phyloP scores from a whole-genome alignment of 2,329 filamentous ascomycete genomes.

The Epichloe sylvatica region DNA sequence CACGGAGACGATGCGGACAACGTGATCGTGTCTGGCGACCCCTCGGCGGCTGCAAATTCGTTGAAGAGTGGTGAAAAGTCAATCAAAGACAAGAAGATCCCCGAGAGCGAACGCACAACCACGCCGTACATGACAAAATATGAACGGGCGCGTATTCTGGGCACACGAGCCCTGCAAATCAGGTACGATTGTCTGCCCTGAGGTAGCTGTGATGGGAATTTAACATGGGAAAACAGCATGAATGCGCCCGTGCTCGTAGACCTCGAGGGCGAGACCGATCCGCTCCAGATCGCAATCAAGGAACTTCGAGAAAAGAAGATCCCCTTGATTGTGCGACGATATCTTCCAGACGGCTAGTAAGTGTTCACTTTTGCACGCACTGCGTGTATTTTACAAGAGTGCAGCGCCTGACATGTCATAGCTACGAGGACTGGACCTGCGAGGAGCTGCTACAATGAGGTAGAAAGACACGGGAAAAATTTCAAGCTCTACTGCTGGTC shows the following conservation, averaged over 20 bases:
- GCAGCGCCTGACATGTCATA: slow-evolving; percentile 22
- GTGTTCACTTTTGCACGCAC: slow-evolving; percentile 23
- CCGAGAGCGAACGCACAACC: slow-evolving; percentile 74
- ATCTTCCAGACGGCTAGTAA: slow-evolving; percentile 92
- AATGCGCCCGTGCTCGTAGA: slow-evolving; percentile 95
- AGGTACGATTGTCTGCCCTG: slow-evolving; percentile 50
- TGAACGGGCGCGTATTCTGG: slow-evolving; percentile 83
- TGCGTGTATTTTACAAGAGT: neutral
- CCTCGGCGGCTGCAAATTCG: slow-evolving; percentile 42
- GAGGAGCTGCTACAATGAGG: slow-evolving; percentile 68
- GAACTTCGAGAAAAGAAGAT: slow-evolving; percentile 98
- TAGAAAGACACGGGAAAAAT: neutral
- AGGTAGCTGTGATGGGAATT: slow-evolving; percentile 5
- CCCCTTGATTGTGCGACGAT: slow-evolving; percentile 83
- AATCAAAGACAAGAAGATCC: slow-evolving; percentile 73
- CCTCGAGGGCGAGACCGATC: slow-evolving; percentile 93
- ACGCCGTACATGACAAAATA: slow-evolving; percentile 99
- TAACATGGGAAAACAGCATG: slow-evolving; percentile 47
- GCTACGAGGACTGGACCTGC: slow-evolving; percentile 98
- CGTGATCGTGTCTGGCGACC: slow-evolving; percentile 47
- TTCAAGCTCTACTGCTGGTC: slow-evolving; percentile 7
- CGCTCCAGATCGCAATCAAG: slow-evolving; percentile 92
- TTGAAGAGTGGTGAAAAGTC: slow-evolving; percentile 40
- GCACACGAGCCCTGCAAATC: slow-evolving; percentile 88
- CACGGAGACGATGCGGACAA: slow-evolving; percentile 45